These are phyloP conservation scores for Magnusiomyces suaveolens DNA, from an alignment of 1,139 yeast species.

Conservation along the genomic window DNA sequence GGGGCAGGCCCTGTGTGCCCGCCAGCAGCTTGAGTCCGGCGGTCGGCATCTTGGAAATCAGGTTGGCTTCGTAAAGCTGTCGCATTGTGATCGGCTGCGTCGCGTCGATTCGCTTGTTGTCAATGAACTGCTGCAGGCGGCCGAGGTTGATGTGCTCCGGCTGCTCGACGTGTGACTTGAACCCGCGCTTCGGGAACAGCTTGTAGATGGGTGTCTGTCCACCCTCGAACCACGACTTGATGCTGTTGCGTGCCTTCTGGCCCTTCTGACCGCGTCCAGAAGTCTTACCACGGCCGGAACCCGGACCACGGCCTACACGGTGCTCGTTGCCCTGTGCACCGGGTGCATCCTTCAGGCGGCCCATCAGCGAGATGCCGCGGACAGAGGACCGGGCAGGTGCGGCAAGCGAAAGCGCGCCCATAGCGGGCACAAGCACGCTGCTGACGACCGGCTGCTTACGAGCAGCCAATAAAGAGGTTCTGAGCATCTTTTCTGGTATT, in stretches of 20 bases:
- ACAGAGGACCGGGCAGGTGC: neutral
- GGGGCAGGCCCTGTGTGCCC: constrained; percentile 41
- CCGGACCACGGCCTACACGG: constrained; percentile 94
- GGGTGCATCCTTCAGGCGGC: constrained; percentile 18
- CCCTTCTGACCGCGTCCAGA: constrained; percentile 98
- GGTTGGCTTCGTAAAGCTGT: constrained; percentile 60
- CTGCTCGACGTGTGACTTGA: constrained; percentile 37
- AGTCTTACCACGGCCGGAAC: constrained; percentile 80
- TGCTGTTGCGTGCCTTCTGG: constrained; percentile 90
- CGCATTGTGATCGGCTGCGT: constrained; percentile 63
- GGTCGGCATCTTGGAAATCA: constrained; percentile 54
- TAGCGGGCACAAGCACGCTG: neutral
- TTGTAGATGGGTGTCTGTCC: constrained; percentile 94
- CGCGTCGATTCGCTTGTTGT: constrained; percentile 38
- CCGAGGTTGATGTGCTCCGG: constrained; percentile 42
- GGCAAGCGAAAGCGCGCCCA: neutral
- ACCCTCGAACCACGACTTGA: constrained; percentile 94
- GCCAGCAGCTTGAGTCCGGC: constrained; percentile 82
- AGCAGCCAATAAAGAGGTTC: neutral
- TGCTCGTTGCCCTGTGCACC: constrained; percentile 39
- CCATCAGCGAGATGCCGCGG: constrained; percentile 13
- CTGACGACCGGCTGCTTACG: neutral
- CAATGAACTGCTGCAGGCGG: constrained; percentile 44
- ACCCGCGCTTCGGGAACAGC: constrained; percentile 85
- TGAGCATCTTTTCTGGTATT: neutral